Percentiles rank a stretch among this genome's conserved stretches.
These are phyloP conservation scores for Ceratocystis lukuohia DNA, from an alignment of 2,329 filamentous ascomycete species.

Conservation along the genomic window DNA sequence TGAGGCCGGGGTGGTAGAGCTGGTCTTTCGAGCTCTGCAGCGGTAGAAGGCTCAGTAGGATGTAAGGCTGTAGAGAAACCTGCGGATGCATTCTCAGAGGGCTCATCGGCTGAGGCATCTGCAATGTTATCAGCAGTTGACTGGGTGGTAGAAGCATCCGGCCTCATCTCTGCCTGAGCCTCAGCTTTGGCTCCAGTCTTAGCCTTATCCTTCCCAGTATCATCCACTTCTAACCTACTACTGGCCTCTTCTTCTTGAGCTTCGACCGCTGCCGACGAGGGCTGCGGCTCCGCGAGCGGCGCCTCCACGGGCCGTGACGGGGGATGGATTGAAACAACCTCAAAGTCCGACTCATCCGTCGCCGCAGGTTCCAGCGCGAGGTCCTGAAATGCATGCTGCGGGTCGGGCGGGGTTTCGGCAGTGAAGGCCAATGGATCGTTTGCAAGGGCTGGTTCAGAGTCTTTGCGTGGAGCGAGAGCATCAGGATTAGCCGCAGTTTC, in stretches of 20 bases:
- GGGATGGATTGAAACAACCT: slow-evolving; percentile 11
- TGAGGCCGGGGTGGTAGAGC: neutral
- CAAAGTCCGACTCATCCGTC: slow-evolving; percentile 18
- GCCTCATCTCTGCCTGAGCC: neutral
- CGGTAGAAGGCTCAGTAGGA: neutral
- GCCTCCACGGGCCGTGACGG: neutral
- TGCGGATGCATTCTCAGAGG: neutral
- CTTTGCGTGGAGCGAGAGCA: neutral
- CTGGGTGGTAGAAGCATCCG: neutral
- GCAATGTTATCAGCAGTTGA: neutral
- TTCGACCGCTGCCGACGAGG: neutral
- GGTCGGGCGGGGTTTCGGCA: slow-evolving; percentile 11
- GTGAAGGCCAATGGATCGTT: neutral
- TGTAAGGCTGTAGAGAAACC: neutral
- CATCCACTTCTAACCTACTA: neutral
- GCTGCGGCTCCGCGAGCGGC: neutral
- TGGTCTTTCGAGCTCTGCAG: neutral
- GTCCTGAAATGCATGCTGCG: slow-evolving; percentile 9
- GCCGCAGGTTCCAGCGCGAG: slow-evolving; percentile 18
- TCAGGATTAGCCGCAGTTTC: neutral
- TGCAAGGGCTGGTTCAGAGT: neutral
- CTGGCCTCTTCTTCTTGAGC: neutral
- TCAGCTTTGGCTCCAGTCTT: neutral
- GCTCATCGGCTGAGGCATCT: neutral
- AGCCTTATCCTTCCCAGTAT: neutral